phyloP scores from a whole-genome alignment of 2,329 filamentous ascomycete species.

The Fusarium irregulare region DNA sequence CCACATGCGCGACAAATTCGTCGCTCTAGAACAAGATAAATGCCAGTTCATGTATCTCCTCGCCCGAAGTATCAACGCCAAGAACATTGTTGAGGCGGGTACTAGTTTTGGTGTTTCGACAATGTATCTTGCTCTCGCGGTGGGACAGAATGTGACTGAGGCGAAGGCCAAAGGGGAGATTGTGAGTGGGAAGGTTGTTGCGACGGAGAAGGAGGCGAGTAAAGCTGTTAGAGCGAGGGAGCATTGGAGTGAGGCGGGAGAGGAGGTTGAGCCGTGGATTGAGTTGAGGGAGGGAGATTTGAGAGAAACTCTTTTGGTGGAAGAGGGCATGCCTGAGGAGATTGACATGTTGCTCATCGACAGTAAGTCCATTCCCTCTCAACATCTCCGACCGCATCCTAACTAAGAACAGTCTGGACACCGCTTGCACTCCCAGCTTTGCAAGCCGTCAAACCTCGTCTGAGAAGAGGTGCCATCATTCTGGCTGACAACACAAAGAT shows the following conservation, averaged over 20 bases:
- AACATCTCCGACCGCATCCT: not conserved
- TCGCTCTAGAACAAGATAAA: slow-evolving; percentile 70
- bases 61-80: slow-evolving; percentile 59
- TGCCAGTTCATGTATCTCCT: slow-evolving; percentile 67
- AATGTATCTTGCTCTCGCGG: slow-evolving; percentile 71
- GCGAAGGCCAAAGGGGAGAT: slow-evolving; percentile 33
- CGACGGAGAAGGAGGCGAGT: slow-evolving; percentile 67
- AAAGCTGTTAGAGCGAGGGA: slow-evolving; percentile 65
- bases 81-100: slow-evolving; percentile 69
- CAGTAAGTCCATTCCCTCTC: slow-evolving; percentile 58
- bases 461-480: slow-evolving; percentile 61
- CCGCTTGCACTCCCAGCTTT: slow-evolving; percentile 65
- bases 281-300: slow-evolving; percentile 70
- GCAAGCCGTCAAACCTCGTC: slow-evolving; percentile 58
- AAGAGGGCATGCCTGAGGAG: slow-evolving; percentile 53
- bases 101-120: slow-evolving; percentile 72
- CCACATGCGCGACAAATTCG: slow-evolving; percentile 66
- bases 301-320: slow-evolving; percentile 61
- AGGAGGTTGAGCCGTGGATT: slow-evolving; percentile 62
- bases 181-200: slow-evolving; percentile 58
- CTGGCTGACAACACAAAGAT: slow-evolving; percentile 62
- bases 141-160: slow-evolving; percentile 58
- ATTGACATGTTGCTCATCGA: slow-evolving; percentile 71
- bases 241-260: slow-evolving; percentile 65
- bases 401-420: slow-evolving; percentile 62